A percentile compares a stretch with the other conserved stretches of the same genome.
These are phyloP conservation scores for Quambalaria eucalypti DNA, from an alignment of 1,284 basidiomycete genomes.

Conservation along the genomic window DNA sequence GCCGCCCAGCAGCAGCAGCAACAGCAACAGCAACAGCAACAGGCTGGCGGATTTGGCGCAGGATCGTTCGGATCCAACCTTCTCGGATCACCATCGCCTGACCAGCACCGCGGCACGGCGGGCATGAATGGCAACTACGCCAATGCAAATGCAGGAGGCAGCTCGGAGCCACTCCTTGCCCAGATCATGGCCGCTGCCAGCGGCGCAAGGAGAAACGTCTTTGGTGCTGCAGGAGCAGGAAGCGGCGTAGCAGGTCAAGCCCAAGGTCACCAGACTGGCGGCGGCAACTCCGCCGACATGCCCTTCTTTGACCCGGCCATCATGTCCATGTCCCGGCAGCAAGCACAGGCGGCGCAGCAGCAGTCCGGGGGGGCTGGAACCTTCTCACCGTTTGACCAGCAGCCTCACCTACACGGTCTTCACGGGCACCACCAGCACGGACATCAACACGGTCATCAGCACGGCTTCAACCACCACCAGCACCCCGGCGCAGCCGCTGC, in stretches of 20 bases:
- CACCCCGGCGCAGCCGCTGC: too few species aligned
- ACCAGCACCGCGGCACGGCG: too few species aligned
- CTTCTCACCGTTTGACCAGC: neutral
- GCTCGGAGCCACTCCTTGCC: slow-evolving; percentile 35
- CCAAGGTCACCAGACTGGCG: neutral
- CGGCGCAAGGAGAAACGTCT: neutral
- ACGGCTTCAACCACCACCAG: too few species aligned
- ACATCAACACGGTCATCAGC: too few species aligned
- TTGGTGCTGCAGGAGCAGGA: neutral
- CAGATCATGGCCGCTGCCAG: slow-evolving; percentile 29
- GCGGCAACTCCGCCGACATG: neutral
- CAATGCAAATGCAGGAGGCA: too few species aligned
- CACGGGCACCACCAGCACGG: too few species aligned
- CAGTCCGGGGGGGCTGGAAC: neutral
- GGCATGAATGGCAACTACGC: neutral
- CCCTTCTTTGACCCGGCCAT: slow-evolving; percentile 27
- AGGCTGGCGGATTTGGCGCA: too few species aligned
- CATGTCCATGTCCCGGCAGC: slow-evolving; percentile 32
- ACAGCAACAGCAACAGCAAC: too few species aligned
- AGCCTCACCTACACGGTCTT: too few species aligned
- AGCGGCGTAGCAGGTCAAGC: too few species aligned
- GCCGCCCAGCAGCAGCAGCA: slow-evolving; percentile 14
- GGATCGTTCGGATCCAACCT: too few species aligned
- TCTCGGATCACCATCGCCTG: too few species aligned
- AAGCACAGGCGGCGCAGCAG: slow-evolving; percentile 20